Base-by-base conservation (phyloP, 257 asterid species). In the Rhazya stricta region DNA sequence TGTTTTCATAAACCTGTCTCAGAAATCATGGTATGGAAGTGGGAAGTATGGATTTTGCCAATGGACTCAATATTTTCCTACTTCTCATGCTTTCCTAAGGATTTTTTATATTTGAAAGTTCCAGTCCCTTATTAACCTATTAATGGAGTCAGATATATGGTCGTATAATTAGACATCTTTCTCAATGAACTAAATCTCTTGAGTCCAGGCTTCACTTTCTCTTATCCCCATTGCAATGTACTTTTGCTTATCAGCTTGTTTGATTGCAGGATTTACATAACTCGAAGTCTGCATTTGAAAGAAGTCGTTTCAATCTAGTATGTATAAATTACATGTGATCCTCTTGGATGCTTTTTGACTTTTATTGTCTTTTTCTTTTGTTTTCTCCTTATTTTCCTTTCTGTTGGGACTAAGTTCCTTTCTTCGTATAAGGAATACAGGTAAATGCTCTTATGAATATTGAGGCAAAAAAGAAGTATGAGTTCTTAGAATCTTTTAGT, bases 221-320 rank as follows among this genome's bases (percentile, higher is more conserved):
- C 37, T 9, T 65, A 11, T 19, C 16, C 27, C 37, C 21, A 34
- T 62, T 66, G 27, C n/a, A 34, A 37, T 36, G 21, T 37, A 18
- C 16, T 18, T 37, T n/a, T 60, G 39, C 81, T 60, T 77, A 69
- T 83, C 53, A 80, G 82, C 80, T 80, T 72, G 53, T 72, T 83
- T 74, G 73, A 79, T 66, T 76, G 76, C 95, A 94, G 99, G 98
- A 91, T 82, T 91, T 94, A 61, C 97, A 91, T 65, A 94, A 94
- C 79, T 89, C 99, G 45, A 94, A 94, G 86, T 94, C 99, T 71
- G 83, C 96, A 76, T 94, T 94, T 76, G 99, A 94, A 86, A 86
- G 89, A 84, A 91, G 96, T 78, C 97, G 99, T 84, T 92, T 94
- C 83, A 94, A 91, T 82, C 84, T 92, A 89, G 99, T 94, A 94